These are phyloP conservation scores for Knufia petricola DNA, from an alignment of 2,329 filamentous ascomycete genomes.

Conservation along the genomic window DNA sequence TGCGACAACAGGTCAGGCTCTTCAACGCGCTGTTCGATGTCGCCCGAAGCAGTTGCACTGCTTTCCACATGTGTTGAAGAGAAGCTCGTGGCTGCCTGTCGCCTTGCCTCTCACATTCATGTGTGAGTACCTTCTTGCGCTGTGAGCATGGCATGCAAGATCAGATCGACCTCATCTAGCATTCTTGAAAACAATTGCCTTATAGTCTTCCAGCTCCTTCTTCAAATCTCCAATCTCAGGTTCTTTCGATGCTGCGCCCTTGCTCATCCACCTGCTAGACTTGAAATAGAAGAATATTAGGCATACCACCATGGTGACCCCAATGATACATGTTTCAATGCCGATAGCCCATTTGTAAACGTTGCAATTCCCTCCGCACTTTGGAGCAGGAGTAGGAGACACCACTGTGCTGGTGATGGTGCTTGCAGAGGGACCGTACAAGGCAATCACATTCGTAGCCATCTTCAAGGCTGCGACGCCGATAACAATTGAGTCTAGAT, in stretches of 20 bases:
- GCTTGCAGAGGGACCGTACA: neutral
- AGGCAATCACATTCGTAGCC: too few species aligned
- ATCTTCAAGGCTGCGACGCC: too few species aligned
- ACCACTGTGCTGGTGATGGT: neutral
- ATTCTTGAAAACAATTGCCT: neutral
- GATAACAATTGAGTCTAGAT: too few species aligned
- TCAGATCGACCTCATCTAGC: too few species aligned
- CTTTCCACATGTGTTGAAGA: too few species aligned
- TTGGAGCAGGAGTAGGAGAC: neutral
- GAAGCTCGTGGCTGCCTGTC: too few species aligned
- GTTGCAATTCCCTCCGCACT: neutral
- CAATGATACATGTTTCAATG: neutral
- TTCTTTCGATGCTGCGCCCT: neutral
- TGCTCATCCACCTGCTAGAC: neutral
- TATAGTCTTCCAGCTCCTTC: neutral
- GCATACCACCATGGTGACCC: neutral
- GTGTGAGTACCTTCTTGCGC: too few species aligned
- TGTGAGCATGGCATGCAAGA: too few species aligned
- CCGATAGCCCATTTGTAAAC: neutral
- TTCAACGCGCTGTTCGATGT: too few species aligned
- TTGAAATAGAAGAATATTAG: neutral
- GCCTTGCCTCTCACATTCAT: too few species aligned
- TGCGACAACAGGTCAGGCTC: too few species aligned
- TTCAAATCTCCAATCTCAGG: neutral
- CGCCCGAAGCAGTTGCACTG: too few species aligned